Percentiles rank a stretch among this genome's conserved stretches.
These are phyloP conservation scores for Stephania cephalantha DNA, from an alignment of 164 flowering plant genomes.

Conservation along the genomic window DNA sequence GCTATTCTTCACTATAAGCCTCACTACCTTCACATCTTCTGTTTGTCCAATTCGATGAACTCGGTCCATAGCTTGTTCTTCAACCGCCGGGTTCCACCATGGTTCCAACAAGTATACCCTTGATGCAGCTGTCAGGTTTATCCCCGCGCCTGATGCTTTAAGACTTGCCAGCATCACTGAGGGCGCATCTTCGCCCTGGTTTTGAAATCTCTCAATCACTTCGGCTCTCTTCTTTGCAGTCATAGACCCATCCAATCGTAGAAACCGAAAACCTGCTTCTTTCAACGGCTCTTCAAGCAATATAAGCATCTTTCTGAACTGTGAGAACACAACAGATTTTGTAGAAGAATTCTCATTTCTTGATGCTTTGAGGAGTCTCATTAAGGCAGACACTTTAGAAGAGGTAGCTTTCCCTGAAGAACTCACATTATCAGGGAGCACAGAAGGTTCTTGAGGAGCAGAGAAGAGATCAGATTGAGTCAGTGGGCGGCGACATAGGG, in stretches of 20 bases:
- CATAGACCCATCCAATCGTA: constrained; percentile 81
- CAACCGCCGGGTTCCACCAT: constrained; percentile 97
- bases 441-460: constrained; percentile 51
- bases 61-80: constrained; percentile 95
- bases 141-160: constrained; percentile 71
- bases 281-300: constrained; percentile 67
- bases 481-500: constrained; percentile 72
- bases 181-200: constrained; percentile 31
- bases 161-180: constrained; percentile 75
- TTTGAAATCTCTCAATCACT: constrained; percentile 55
- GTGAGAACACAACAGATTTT: constrained; percentile 85
- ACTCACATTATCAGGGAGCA: constrained; percentile 6
- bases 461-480: constrained; percentile 60
- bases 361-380: constrained; percentile 46
- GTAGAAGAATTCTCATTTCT: constrained; percentile 36
- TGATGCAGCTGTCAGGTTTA: constrained; percentile 79
- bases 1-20: constrained; percentile 60
- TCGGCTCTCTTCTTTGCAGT: constrained; percentile 55
- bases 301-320: constrained; percentile 72
- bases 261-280: constrained; percentile 58
- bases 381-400: constrained; percentile 61
- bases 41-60: constrained; percentile 89
- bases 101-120: constrained; percentile 84
- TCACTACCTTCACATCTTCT: constrained; percentile 68
- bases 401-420: constrained; percentile 26